Percentiles rank a stretch among this genome's conserved stretches.
phyloP scores from a whole-genome alignment of 2,329 filamentous ascomycete species.

The Sporothrix brunneoviolacea region DNA sequence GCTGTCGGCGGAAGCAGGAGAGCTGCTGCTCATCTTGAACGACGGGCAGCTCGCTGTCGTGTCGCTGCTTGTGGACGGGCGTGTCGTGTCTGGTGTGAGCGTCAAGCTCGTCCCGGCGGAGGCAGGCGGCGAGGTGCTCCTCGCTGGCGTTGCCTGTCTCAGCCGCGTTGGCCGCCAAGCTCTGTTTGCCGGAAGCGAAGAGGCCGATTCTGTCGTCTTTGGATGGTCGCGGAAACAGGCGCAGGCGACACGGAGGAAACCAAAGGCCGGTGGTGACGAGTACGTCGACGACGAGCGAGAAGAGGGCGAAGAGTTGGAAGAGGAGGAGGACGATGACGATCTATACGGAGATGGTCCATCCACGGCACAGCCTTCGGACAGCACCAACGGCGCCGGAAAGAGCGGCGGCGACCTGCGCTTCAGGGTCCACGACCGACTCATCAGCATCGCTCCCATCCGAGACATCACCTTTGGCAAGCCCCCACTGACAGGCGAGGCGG shows the following conservation, averaged over 20 bases:
- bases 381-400: slow-evolving; percentile 32
- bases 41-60: slow-evolving; percentile 70
- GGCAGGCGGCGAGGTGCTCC: slow-evolving; percentile 56
- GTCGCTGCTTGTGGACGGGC: slow-evolving; percentile 79
- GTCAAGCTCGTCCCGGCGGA: slow-evolving; percentile 59
- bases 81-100: slow-evolving; percentile 82
- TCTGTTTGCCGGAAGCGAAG: slow-evolving; percentile 81
- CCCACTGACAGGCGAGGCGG: slow-evolving; percentile 35
- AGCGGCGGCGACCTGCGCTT: slow-evolving; percentile 61
- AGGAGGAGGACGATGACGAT: slow-evolving; percentile 54
- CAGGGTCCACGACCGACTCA: slow-evolving; percentile 66
- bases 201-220: slow-evolving; percentile 71
- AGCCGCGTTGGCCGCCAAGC: slow-evolving; percentile 59
- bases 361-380: slow-evolving; percentile 28
- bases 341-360: slow-evolving; percentile 52
- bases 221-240: slow-evolving; percentile 68
- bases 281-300: slow-evolving; percentile 35
- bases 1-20: slow-evolving; percentile 68
- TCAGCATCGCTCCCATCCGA: slow-evolving; percentile 73
- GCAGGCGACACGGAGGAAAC: slow-evolving; percentile 56
- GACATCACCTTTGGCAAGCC: slow-evolving; percentile 64
- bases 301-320: slow-evolving; percentile 36
- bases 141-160: slow-evolving; percentile 60
- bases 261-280: slow-evolving; percentile 46
- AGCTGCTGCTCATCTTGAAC: slow-evolving; percentile 75